Base-by-base conservation (phyloP, 75 land plant species). In the Picea glauca region DNA sequence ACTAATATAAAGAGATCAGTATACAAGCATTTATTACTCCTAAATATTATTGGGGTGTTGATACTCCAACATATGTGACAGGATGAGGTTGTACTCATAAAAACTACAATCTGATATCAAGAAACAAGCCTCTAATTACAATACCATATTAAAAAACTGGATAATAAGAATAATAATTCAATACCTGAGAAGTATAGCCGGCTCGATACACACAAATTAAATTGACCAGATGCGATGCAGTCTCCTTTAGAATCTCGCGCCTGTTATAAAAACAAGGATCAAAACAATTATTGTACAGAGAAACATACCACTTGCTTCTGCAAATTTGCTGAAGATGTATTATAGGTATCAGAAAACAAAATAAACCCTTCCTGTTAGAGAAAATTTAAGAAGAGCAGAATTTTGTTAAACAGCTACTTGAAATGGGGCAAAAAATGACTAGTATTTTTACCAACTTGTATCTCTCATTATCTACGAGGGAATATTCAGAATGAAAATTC, bases 121-220 rank as follows among this genome's bases (percentile, higher is more conserved):
- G 54, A 13, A 17, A 5, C 20, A 57, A 57, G 1, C 76, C 60
- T 57, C 35, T n/a, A n/a, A 57, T 23, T 9, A 30, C 56, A 57
- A 4, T 58, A 75, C 7, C 8, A 23, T 38, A 73, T 0, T 26
- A 26, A 57, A 75, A 57, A 23, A 0, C 14, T 75, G 58, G 9
- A 38, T 31, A 50, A 8, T 50, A 50, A 50, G 1, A 50, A 40
- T 40, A 40, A 40, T 0, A 7, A 31, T 68, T 33, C 60, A 73
- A 57, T 26, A 96, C 99, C 93, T 91, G 78, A 56, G 94, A 89
- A 79, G 83, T 87, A 70, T 98, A 98, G 62, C 99, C 99, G 74
- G 85, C 91, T 79, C 99, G 98, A 79, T 98, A 98, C 46, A 90
- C 85, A 81, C 89, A 90, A 57, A 98, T 76, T 2, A 90, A 82